phyloP scores from a whole-genome alignment of 2,329 filamentous ascomycete species.

The Pyrenophora seminiperda region DNA sequence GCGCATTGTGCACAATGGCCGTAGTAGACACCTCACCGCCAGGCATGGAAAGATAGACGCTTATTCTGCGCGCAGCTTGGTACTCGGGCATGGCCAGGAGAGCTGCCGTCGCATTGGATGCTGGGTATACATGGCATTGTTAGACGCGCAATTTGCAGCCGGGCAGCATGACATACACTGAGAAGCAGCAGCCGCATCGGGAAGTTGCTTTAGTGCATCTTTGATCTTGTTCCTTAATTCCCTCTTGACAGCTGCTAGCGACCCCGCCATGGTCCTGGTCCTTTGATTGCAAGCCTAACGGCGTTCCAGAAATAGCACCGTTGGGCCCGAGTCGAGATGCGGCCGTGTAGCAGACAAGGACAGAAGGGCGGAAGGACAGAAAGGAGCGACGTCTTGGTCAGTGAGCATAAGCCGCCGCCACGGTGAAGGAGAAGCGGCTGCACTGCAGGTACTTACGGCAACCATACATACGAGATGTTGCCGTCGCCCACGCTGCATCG shows the following conservation, averaged over 20 bases:
- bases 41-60: slow-evolving; percentile 94
- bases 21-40: slow-evolving; percentile 83
- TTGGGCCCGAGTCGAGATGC: not conserved
- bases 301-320: slow-evolving; percentile 16
- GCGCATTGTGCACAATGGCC: slow-evolving; percentile 78
- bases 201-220: slow-evolving; percentile 64
- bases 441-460: slow-evolving; percentile 22
- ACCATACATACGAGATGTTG: too few relatives aligned
- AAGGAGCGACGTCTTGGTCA: not conserved
- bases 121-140: slow-evolving; percentile 60
- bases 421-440: slow-evolving; percentile 11
- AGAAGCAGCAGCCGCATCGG: slow-evolving; percentile 63
- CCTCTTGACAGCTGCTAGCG: slow-evolving; percentile 72
- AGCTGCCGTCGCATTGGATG: slow-evolving; percentile 66
- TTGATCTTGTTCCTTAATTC: slow-evolving; percentile 75
- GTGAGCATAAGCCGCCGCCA: not conserved
- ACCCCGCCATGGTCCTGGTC: slow-evolving; percentile 50
- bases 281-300: slow-evolving; percentile 16
- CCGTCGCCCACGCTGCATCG: slow-evolving; percentile 5
- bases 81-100: slow-evolving; percentile 75
- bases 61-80: slow-evolving; percentile 72
- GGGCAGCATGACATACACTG: slow-evolving; percentile 70
- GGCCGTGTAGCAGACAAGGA: slow-evolving; percentile 1
- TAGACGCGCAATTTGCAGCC: slow-evolving; percentile 9
- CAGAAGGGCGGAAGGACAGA: not conserved